phyloP scores from a whole-genome alignment of 306 rosid genomes.

The Benincasa hispida region DNA sequence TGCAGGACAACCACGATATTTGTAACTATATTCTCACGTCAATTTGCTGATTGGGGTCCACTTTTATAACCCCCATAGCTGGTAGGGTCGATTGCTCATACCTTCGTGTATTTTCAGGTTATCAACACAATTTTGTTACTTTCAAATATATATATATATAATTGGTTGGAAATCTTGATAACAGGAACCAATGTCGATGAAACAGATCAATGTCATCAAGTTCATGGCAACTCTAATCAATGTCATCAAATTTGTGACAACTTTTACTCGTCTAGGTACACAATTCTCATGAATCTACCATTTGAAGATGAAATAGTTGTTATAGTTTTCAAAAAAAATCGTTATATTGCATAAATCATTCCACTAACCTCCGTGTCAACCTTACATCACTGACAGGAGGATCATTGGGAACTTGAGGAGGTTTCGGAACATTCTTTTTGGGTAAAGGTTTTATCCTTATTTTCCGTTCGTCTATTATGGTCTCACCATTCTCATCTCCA shows the following conservation, averaged over 20 bases:
- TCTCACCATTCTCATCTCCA: conserved; percentile 99
- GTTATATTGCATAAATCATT: not conserved
- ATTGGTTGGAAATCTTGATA: not conserved
- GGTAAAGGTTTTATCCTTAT: conserved; percentile 95
- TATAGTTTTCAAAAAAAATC: not conserved
- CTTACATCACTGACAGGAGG: conserved; percentile 74
- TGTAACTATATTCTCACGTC: not conserved
- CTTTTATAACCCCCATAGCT: not conserved
- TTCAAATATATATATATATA: not conserved
- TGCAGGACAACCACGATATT: not conserved
- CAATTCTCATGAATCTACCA: not conserved
- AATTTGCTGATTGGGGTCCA: not conserved
- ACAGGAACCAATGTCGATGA: not conserved
- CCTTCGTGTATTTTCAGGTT: not conserved
- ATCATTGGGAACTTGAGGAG: conserved; percentile 40
- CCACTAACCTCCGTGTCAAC: conserved; percentile 54
- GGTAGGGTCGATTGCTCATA: not conserved
- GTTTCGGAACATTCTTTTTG: conserved; percentile 36
- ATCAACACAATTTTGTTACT: not conserved
- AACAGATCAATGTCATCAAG: not conserved
- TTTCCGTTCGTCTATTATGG: conserved; percentile 84
- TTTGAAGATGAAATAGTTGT: not conserved
- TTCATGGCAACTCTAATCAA: not conserved
- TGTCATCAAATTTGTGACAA: not conserved
- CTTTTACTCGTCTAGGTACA: not conserved